Conservation (phyloP, 192 early-diverging fungal species). For the Lunasporangiospora selenospora region DNA sequence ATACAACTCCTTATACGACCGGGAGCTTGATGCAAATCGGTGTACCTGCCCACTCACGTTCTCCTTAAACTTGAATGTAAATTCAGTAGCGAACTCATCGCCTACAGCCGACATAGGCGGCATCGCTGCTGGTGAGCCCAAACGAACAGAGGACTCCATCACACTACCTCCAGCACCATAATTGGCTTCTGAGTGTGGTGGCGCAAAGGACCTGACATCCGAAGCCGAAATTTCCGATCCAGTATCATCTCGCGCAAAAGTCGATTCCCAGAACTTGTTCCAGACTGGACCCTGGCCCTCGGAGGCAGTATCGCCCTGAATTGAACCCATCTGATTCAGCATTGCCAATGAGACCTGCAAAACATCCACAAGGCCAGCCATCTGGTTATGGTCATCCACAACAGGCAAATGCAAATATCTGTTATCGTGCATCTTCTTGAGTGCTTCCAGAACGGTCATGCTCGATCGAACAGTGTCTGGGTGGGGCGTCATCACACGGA, state of each 20-base stretch:
- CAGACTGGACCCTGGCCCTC: constrained; percentile 49
- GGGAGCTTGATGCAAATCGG: constrained; percentile 60
- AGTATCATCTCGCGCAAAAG: constrained; percentile 46
- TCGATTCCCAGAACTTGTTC: constrained; percentile 53
- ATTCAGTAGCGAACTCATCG: constrained; percentile 34
- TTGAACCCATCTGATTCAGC: constrained; percentile 75
- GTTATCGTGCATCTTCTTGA: constrained; percentile 79
- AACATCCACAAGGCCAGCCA: constrained; percentile 82
- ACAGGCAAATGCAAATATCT: constrained; percentile 82
- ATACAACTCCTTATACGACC: constrained; percentile 57
- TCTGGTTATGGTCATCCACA: constrained; percentile 64
- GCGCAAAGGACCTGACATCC: constrained; percentile 19
- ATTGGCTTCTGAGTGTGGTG: constrained; percentile 27
- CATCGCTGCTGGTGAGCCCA: constrained; percentile 7
- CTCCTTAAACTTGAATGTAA: constrained; percentile 69
- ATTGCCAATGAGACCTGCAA: constrained; percentile 81
- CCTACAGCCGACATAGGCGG: constrained; percentile 3
- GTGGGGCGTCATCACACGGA: constrained; percentile 94
- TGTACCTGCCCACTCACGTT: constrained; percentile 68
- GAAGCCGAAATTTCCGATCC: constrained; percentile 42
- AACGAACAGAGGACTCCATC: constrained; percentile 18
- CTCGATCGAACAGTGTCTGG: constrained; percentile 73
- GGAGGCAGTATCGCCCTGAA: constrained; percentile 16
- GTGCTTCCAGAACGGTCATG: constrained; percentile 77
- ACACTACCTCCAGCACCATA: constrained; percentile 19